Evolutionary conservation across 2,329 filamentous ascomycete genomes (phyloP).

Genomic region (Hortaea sp.): DNA sequence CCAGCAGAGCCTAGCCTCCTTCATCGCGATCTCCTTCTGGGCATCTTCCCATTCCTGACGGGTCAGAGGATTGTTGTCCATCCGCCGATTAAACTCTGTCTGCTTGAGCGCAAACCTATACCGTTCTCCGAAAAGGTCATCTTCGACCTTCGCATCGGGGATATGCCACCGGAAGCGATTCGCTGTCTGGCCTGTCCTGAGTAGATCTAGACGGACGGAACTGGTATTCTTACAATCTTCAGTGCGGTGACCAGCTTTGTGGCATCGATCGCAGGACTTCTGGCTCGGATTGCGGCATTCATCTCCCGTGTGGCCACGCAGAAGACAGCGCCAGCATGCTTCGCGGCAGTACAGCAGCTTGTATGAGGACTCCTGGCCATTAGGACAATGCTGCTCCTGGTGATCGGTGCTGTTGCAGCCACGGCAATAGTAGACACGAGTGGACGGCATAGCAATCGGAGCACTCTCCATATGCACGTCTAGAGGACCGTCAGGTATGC

Average conservation of each 20-base stretch:
- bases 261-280: background rate
- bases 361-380: too few relatives aligned
- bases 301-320: conserved; percentile 1
- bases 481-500: background rate
- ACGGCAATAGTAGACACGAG: background rate
- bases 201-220: too few relatives aligned
- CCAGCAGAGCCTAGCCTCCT: too few relatives aligned
- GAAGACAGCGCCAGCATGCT: conserved; percentile 1
- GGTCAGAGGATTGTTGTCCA: too few relatives aligned
- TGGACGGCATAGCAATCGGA: background rate
- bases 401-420: background rate
- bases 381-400: background rate
- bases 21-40: too few relatives aligned
- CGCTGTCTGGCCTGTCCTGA: too few relatives aligned
- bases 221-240: background rate
- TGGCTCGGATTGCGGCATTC: conserved; percentile 1
- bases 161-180: too few relatives aligned
- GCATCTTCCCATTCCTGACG: too few relatives aligned
- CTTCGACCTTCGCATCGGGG: too few relatives aligned
- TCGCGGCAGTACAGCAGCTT: background rate
- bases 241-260: background rate
- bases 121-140: too few relatives aligned
- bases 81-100: too few relatives aligned
- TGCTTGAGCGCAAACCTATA: too few relatives aligned
- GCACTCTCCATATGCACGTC: background rate